Conservation (phyloP, 768 basidiomycete genomes). For the Phlebiopsis flavidoalba region DNA sequence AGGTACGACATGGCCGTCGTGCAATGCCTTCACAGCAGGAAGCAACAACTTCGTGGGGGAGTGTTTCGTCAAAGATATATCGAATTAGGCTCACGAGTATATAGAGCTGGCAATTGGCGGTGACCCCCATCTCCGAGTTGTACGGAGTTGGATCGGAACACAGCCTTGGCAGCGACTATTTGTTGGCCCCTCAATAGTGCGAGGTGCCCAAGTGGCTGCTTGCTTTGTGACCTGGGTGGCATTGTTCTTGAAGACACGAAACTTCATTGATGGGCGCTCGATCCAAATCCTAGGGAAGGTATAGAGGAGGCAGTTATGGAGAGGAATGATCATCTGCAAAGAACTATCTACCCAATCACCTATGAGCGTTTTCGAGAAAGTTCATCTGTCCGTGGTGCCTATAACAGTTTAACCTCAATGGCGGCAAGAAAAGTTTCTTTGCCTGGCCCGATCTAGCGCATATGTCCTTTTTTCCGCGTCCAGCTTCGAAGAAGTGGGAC, state of each 20-base stretch:
- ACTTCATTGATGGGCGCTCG: too few relatives aligned
- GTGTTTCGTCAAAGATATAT: background rate
- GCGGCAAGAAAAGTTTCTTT: too few relatives aligned
- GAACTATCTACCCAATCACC: too few relatives aligned
- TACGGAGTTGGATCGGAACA: slow-evolving; percentile 77
- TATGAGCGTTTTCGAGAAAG: too few relatives aligned
- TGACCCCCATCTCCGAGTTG: slow-evolving; percentile 68
- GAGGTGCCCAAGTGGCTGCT: slow-evolving; percentile 80
- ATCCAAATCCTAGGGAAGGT: too few relatives aligned
- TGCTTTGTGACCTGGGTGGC: slow-evolving; percentile 62
- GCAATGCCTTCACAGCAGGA: slow-evolving; percentile 74
- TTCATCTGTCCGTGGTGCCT: too few relatives aligned
- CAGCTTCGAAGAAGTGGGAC: too few relatives aligned
- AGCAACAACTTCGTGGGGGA: slow-evolving; percentile 72
- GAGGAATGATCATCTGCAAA: too few relatives aligned
- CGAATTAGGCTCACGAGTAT: background rate
- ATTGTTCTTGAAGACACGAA: slow-evolving; percentile 21
- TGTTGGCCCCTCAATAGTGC: slow-evolving; percentile 67
- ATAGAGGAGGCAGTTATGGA: background rate
- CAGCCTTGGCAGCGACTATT: slow-evolving; percentile 78
- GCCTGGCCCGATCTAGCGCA: too few relatives aligned
- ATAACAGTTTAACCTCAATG: too few relatives aligned
- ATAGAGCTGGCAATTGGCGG: slow-evolving; percentile 78
- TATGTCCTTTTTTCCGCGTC: too few relatives aligned
- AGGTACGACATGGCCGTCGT: slow-evolving; percentile 72